Percentiles rank a stretch among this genome's conserved stretches.
phyloP scores from a whole-genome alignment of 805 yeast species.

The Lipomyces mesembrius region DNA sequence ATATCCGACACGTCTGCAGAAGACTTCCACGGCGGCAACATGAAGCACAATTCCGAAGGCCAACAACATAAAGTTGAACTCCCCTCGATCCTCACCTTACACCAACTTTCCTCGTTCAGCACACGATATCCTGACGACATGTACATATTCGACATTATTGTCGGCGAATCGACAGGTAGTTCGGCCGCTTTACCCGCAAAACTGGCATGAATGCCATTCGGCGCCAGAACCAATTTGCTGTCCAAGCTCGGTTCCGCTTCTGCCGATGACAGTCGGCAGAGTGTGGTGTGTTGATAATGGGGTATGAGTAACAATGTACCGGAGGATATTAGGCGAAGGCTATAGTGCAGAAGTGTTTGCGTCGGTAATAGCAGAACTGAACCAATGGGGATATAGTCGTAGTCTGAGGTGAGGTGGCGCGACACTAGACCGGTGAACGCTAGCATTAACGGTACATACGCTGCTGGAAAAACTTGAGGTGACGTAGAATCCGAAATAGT shows the following conservation, averaged over 20 bases:
- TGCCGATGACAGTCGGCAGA: conserved; percentile 14
- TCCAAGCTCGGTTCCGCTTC: conserved; percentile 13
- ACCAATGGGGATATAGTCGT: conserved; percentile 36
- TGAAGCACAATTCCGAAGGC: conserved; percentile 42
- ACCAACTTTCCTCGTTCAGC: conserved; percentile 28
- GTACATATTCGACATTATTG: conserved; percentile 22
- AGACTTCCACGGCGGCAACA: conserved; percentile 15
- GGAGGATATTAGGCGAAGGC: conserved; percentile 29
- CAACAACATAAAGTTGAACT: conserved; percentile 32
- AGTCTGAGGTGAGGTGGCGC: conserved; percentile 27
- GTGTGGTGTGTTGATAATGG: conserved; percentile 17
- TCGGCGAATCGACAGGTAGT: conserved; percentile 30
- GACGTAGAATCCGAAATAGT: conserved; percentile 23
- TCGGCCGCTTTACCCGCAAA: conserved; percentile 18
- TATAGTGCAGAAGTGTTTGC: conserved; percentile 18
- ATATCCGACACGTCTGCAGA: conserved; percentile 24
- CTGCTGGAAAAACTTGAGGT: conserved; percentile 34
- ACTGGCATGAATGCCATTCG: conserved; percentile 29
- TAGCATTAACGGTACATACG: conserved; percentile 35
- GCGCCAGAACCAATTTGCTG: conserved; percentile 27
- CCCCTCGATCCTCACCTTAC: conserved; percentile 27
- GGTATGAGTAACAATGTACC: conserved; percentile 33
- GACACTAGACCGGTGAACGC: conserved; percentile 30
- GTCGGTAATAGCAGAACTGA: conserved; percentile 29
- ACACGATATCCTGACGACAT: conserved; percentile 30